Evolutionary conservation across 768 basidiomycete genomes (phyloP).

Genomic region (Amylocystis lapponica): DNA sequence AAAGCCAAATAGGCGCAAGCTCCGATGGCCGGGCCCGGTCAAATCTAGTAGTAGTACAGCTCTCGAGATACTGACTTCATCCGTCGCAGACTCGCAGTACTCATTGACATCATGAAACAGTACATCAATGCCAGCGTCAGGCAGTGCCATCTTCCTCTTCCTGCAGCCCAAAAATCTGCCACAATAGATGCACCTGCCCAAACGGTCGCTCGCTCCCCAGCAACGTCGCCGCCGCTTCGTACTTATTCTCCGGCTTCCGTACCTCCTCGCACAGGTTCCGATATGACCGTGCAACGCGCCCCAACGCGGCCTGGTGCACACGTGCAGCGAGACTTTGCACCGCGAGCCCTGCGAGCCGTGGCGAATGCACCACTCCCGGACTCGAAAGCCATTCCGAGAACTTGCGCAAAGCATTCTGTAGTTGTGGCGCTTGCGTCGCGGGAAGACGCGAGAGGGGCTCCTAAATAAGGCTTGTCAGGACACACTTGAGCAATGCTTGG

Average conservation of each 20-base stretch:
- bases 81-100: too few species aligned
- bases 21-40: too few species aligned
- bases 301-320: slow-evolving; percentile 75
- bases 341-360: slow-evolving; percentile 70
- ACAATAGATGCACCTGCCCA: slow-evolving; percentile 66
- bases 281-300: slow-evolving; percentile 66
- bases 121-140: too few species aligned
- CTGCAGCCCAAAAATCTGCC: slow-evolving; percentile 75
- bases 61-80: too few species aligned
- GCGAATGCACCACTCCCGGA: slow-evolving; percentile 73
- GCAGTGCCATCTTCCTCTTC: slow-evolving; percentile 29
- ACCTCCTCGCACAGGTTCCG: slow-evolving; percentile 70
- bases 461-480: slow-evolving; percentile 25
- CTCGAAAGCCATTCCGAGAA: slow-evolving; percentile 87
- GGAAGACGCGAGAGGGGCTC: slow-evolving; percentile 76
- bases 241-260: slow-evolving; percentile 66
- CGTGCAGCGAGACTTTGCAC: slow-evolving; percentile 56
- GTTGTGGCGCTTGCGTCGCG: slow-evolving; percentile 52
- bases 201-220: slow-evolving; percentile 81
- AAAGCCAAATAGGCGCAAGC: too few species aligned
- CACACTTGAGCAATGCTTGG: not conserved
- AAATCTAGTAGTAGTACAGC: too few species aligned
- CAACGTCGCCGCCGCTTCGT: slow-evolving; percentile 87
- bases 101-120: too few species aligned
- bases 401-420: slow-evolving; percentile 55